A percentile compares a stretch with the other conserved stretches of the same genome.
Evolutionary conservation across 2,329 filamentous ascomycete species (phyloP).

Genomic region (Penicillium sp.): DNA sequence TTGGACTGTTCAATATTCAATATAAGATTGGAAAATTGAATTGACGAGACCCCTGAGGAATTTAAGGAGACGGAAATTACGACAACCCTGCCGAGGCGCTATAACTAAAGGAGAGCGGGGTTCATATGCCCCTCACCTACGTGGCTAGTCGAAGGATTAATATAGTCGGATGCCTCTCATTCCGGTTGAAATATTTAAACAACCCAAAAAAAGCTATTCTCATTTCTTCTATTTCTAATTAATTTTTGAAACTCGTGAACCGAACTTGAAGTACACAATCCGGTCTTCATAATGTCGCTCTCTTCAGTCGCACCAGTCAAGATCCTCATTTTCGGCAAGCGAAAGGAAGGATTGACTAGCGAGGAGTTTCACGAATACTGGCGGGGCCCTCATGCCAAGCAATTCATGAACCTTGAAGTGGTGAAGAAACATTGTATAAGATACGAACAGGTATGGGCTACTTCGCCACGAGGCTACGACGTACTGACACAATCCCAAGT

Average conservation of each 20-base stretch:
- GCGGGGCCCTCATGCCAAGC: neutral
- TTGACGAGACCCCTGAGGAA: neutral
- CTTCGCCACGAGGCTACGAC: too few relatives aligned
- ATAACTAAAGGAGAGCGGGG: neutral
- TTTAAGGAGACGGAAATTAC: too few relatives aligned
- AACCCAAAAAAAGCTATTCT: too few relatives aligned
- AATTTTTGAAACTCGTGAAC: too few relatives aligned
- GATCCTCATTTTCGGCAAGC: neutral
- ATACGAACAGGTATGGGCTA: neutral
- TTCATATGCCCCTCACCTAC: neutral
- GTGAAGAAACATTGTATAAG: slow-evolving; percentile 1
- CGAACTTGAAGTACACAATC: too few relatives aligned
- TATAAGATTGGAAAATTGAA: neutral
- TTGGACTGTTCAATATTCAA: too few relatives aligned
- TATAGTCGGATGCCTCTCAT: neutral
- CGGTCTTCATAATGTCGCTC: neutral
- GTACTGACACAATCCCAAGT: neutral
- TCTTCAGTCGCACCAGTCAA: neutral
- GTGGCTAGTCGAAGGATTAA: neutral
- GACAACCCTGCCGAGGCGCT: too few relatives aligned
- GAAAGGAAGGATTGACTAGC: neutral
- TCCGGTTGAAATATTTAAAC: neutral
- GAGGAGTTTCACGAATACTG: slow-evolving; percentile 1
- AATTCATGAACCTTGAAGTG: neutral
- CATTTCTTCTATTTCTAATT: neutral